Percentiles rank a stretch among this genome's conserved stretches.
Conservation (phyloP, 345 rosid species). For the Eucalyptus decipiens region DNA sequence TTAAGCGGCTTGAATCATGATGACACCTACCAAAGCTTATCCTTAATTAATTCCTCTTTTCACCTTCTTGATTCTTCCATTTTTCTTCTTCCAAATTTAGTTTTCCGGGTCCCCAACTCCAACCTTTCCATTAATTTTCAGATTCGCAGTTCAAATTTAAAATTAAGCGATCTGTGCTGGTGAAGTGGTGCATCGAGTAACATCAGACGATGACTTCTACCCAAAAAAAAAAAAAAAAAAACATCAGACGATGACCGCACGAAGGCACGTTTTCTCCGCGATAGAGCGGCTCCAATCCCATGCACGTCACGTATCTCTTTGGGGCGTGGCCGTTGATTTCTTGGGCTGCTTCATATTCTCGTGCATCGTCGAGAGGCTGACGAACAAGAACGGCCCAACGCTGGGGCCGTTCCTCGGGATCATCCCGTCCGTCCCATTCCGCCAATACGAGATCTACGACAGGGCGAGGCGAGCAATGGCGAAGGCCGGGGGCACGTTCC, state of each 20-base stretch:
- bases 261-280: neutral
- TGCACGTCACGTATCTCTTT: neutral
- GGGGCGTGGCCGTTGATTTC: conserved; percentile 28
- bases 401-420: conserved; percentile 62
- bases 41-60: neutral
- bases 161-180: neutral
- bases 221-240: too few relatives aligned
- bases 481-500: conserved; percentile 39
- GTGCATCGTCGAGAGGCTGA: conserved; percentile 34
- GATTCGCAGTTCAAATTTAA: neutral
- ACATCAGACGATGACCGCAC: neutral
- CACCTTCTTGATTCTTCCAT: neutral
- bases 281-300: conserved; percentile 3
- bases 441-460: conserved; percentile 10
- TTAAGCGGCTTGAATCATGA: neutral
- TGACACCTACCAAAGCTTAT: neutral
- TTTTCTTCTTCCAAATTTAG: neutral
- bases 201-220: too few relatives aligned
- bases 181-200: neutral
- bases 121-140: neutral
- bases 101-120: neutral
- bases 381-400: conserved; percentile 37
- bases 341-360: conserved; percentile 33
- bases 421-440: conserved; percentile 20
- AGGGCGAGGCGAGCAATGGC: conserved; percentile 32